Evolutionary conservation across 2,329 filamentous ascomycete genomes (phyloP), one percentile per base, ranked within the genome.

Genomic region (Fusarium xyrophilum): DNA sequence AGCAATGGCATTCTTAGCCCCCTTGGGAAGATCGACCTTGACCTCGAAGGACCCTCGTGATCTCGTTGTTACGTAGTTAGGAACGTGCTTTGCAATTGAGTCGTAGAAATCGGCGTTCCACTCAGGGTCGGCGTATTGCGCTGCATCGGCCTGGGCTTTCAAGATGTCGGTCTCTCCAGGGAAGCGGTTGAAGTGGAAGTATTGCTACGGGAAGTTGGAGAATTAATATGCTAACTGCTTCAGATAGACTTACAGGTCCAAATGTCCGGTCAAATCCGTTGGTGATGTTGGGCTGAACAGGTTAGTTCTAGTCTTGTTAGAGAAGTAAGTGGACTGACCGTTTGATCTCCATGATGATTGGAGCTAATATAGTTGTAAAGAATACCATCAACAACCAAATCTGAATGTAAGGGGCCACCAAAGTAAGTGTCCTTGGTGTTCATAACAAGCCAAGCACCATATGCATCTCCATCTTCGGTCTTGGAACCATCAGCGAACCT

Each of bases 81-180:
- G 82, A 2, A 90, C 84, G 55, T 87, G 80, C 35, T 83, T 75
- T 11, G 87, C 85, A 52, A 91, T 89, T 3, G 83, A 82, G 71
- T 90, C 87, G 76, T 90, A 90, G 75, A 90, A 90, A 7, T 82
- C 82, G 7, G 80, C 76, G 51, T 88, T 87, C 86, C 86, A 89
- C 46, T 77, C 77, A 0, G 84, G 82, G 38, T 81, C 77, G 12
- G 83, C 84, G 62, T 82, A 83, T 61, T 82, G 77, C 21, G 80
- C 78, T 2, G 88, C 88, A 56, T 90, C 88, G 14, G 79, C 77
- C 25, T 85, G 81, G 5, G 88, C 81, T 3, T 79, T 78, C 23
- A 83, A 74, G 44, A 87, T 78, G 7, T 80, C 76, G 4, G 81
- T 79, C 11, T 81, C 81, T 0, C 79, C 76, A 4, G 80, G 77